These are phyloP conservation scores for Penicillium angulare DNA, from an alignment of 495 filamentous ascomycete genomes.

Conservation along the genomic window DNA sequence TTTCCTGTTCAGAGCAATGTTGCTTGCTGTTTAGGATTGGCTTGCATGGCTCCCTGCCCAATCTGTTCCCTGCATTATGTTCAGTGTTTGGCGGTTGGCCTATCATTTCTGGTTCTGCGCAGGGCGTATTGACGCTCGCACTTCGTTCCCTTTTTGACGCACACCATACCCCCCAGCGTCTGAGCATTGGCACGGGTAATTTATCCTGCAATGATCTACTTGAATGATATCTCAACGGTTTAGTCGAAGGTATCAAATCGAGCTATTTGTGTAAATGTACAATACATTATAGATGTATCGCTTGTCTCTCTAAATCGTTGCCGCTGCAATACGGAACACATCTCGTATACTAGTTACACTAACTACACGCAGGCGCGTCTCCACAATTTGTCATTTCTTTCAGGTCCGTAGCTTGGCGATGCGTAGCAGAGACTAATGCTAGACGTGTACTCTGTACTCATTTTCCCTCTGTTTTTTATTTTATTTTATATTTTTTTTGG, in stretches of 20 bases:
- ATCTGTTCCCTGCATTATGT: slow-evolving; percentile 2
- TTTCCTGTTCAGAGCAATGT: too few species aligned
- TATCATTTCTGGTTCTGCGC: background rate
- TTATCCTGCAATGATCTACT: too few species aligned
- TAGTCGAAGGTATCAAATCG: too few species aligned
- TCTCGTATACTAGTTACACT: background rate
- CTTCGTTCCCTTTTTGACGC: too few species aligned
- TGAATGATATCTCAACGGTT: too few species aligned
- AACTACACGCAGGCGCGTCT: background rate
- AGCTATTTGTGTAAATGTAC: too few species aligned
- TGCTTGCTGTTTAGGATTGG: slow-evolving; percentile 5
- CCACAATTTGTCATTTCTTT: slow-evolving; percentile 21
- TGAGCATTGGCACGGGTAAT: too few species aligned
- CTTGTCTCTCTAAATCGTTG: too few species aligned
- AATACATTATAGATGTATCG: slow-evolving; percentile 1
- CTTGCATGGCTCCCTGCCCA: slow-evolving; percentile 5
- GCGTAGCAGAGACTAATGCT: slow-evolving; percentile 5
- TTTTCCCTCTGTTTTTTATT: background rate
- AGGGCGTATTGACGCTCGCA: background rate
- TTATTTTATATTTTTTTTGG: background rate
- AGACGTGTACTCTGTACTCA: too few species aligned
- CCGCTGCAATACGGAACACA: background rate
- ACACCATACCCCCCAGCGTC: too few species aligned
- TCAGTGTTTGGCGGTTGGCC: background rate
- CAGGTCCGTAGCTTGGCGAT: background rate